A percentile compares a stretch with the other conserved stretches of the same genome.
Conservation (phyloP, 306 rosid genomes). For the Fragaria ananassa region DNA sequence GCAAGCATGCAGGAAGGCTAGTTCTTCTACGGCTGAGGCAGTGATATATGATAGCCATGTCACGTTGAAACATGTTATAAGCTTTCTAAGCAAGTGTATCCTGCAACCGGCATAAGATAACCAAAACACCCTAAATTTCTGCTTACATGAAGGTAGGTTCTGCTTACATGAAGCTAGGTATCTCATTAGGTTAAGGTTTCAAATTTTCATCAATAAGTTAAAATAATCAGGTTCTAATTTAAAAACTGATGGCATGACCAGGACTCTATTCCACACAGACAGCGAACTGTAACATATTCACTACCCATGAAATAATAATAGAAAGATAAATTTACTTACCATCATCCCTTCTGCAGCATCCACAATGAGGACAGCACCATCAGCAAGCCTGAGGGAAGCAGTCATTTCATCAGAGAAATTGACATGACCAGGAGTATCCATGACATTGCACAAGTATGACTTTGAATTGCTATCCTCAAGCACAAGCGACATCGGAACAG, state of each 20-base stretch:
- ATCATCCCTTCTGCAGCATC: slow-evolving; percentile 99
- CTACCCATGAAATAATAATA: neutral
- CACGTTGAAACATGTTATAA: neutral
- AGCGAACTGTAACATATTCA: neutral
- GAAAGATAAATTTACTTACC: slow-evolving; percentile 39
- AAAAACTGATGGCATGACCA: neutral
- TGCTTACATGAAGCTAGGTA: neutral
- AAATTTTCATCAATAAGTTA: neutral
- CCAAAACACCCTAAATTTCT: neutral
- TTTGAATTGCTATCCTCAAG: slow-evolving; percentile 86
- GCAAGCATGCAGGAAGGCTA: neutral
- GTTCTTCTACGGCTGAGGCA: slow-evolving; percentile 4
- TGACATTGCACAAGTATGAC: slow-evolving; percentile 80
- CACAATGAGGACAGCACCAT: slow-evolving; percentile 85
- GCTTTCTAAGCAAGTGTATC: neutral
- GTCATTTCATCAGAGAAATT: slow-evolving; percentile 98
- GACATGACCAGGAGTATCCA: slow-evolving; percentile 95
- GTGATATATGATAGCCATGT: neutral
- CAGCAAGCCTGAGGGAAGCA: slow-evolving; percentile 91
- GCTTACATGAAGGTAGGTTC: neutral
- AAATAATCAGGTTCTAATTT: neutral
- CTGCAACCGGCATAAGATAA: neutral
- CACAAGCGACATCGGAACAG: slow-evolving; percentile 93
- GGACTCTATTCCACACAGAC: neutral
- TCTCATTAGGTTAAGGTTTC: neutral